Evolutionary conservation across 768 basidiomycete genomes (phyloP).

Genomic region (Trametes villosa): DNA sequence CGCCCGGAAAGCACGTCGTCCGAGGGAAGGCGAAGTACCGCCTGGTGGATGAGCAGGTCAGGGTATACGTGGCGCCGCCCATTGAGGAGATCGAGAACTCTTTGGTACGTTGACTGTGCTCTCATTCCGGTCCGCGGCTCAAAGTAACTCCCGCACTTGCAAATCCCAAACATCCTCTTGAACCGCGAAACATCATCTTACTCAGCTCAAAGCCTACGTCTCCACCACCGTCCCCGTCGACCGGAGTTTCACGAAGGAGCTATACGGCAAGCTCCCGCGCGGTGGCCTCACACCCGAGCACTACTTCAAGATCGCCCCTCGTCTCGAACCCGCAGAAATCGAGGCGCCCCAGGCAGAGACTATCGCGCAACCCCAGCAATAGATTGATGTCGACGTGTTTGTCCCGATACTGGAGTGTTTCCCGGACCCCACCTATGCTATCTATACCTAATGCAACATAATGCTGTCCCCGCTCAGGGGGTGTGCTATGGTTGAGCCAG

Average conservation of each 20-base stretch:
- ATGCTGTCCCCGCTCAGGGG: no score
- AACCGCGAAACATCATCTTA: neutral
- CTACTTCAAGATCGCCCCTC: conserved; percentile 36
- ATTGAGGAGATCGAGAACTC: conserved; percentile 61
- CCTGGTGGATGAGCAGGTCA: conserved; percentile 80
- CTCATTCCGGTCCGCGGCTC: neutral
- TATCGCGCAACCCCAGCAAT: neutral
- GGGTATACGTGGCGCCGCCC: conserved; percentile 83
- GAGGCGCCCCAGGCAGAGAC: neutral
- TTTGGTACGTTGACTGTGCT: conserved; percentile 51
- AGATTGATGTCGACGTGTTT: neutral
- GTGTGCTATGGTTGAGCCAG: no score
- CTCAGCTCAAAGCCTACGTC: conserved; percentile 75
- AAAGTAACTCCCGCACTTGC: neutral
- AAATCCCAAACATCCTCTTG: neutral
- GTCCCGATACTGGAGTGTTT: no score
- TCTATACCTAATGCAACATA: no score
- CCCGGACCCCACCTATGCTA: no score
- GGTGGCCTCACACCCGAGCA: conserved; percentile 37
- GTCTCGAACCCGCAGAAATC: conserved; percentile 15
- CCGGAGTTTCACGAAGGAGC: conserved; percentile 12
- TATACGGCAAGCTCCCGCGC: conserved; percentile 40
- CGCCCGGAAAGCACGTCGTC: conserved; percentile 84
- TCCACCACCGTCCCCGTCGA: conserved; percentile 10
- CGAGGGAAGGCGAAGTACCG: conserved; percentile 80